Base-by-base conservation (phyloP, 2,329 filamentous ascomycete species). In the Fusarium keratoplasticum region DNA sequence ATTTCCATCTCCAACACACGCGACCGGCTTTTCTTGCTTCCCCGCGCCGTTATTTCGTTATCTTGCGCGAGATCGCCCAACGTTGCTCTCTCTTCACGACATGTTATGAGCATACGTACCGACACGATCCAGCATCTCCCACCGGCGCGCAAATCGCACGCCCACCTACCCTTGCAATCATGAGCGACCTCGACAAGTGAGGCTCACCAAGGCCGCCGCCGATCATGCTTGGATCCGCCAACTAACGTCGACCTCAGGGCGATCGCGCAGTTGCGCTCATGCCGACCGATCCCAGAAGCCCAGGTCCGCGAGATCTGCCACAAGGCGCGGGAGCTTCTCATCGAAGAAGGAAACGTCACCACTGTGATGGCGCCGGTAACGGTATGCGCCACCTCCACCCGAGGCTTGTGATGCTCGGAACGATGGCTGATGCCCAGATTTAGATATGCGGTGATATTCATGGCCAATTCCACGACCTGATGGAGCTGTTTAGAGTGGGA, bases 221-320 rank as follows among this genome's bases (percentile, higher is more conserved):
- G 33, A 54, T 66, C 64, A 54, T 54, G 6, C 47, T 38, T 57
- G 55, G 50, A 64, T 25, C 40, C 31, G 61, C 25, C 42, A 52
- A 65, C 73, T 74, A 68, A 78, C 61, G 5, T 42, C 47, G 22
- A 63, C 52, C 61, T 22, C 67, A 98, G 96, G 85, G 95, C 95
- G 69, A 99, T 99, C 81, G 93, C 94, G 83, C 95, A 98, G 84
- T 89, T 99, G 81, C 95, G 96, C 87, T 94, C 95, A 81, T 99
- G 96, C 85, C 94, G 95, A 72, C 95, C 96, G 64, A 99, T 99
- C 77, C 96, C 96, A 72, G 96, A 99, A 86, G 89, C 92, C 44
- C 94, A 98, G 86, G 97, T 99, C 71, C 93, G 96, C 81, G 96
- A 99, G 85, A 89, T 99, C 78, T 98, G 96, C 85, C 96, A 98